Percentiles rank a stretch among this genome's conserved stretches.
phyloP scores from a whole-genome alignment of 768 basidiomycete genomes.

The Russula foetens region DNA sequence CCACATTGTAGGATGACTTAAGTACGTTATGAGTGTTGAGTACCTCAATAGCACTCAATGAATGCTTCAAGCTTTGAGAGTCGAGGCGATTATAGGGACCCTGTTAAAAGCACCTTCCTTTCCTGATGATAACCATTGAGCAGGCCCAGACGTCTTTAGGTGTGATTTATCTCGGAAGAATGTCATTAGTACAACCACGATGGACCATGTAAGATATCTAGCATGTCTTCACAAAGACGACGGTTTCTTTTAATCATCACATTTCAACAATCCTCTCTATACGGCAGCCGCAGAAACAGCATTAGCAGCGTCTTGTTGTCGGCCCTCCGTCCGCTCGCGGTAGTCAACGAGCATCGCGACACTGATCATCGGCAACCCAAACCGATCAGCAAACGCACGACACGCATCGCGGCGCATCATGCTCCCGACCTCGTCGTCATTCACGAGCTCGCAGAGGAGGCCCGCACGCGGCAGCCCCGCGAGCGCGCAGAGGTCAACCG shows the following conservation, averaged over 20 bases:
- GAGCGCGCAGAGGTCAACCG: constrained; percentile 77
- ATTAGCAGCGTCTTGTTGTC: no score
- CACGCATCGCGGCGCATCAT: constrained; percentile 98
- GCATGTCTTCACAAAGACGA: no score
- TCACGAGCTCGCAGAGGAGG: constrained; percentile 90
- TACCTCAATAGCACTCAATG: no score
- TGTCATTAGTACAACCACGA: not conserved
- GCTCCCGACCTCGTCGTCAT: constrained; percentile 77
- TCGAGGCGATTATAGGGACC: no score
- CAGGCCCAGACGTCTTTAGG: not conserved
- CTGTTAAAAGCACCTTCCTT: no score
- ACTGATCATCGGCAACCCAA: constrained; percentile 91
- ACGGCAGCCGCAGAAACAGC: no score
- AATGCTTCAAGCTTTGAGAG: no score
- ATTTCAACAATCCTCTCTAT: no score
- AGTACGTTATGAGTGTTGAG: no score
- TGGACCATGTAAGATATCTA: not conserved
- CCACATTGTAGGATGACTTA: no score
- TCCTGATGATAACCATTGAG: no score
- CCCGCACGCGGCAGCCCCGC: constrained; percentile 65
- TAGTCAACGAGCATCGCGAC: constrained; percentile 71
- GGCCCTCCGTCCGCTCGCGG: constrained; percentile 20
- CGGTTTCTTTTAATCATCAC: no score
- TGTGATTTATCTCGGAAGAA: not conserved
- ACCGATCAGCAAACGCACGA: constrained; percentile 79